These are phyloP conservation scores for Casuarina glauca DNA, from an alignment of 306 rosid genomes.

Conservation along the genomic window DNA sequence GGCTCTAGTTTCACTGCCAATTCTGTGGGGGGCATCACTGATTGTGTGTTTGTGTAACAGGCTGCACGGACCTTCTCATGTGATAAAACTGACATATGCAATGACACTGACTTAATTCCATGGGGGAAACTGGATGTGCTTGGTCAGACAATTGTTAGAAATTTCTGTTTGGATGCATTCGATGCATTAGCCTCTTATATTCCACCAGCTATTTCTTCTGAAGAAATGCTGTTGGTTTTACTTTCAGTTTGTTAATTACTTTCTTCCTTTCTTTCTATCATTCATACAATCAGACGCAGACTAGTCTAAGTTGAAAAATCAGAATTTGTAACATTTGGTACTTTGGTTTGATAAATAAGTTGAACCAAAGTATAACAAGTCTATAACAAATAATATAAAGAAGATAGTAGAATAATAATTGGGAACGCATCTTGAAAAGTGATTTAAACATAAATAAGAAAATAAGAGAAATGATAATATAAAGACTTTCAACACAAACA, in stretches of 20 bases:
- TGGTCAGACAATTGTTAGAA: slow-evolving; percentile 49
- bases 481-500: too few relatives aligned
- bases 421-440: too few relatives aligned
- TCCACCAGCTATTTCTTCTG: slow-evolving; percentile 47
- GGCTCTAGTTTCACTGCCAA: slow-evolving; percentile 25
- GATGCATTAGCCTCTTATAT: slow-evolving; percentile 28
- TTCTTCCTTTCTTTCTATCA: slow-evolving; percentile 7
- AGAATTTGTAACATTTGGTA: too few relatives aligned
- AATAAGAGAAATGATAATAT: too few relatives aligned
- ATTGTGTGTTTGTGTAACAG: slow-evolving; percentile 39
- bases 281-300: slow-evolving; percentile 42
- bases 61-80: slow-evolving; percentile 63
- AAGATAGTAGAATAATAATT: too few relatives aligned
- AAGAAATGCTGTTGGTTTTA: neutral
- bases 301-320: too few relatives aligned
- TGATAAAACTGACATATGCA: slow-evolving; percentile 28
- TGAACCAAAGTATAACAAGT: too few relatives aligned
- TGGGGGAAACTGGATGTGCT: slow-evolving; percentile 42
- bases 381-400: too few relatives aligned
- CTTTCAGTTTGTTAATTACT: slow-evolving; percentile 15
- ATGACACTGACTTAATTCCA: slow-evolving; percentile 39
- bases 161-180: slow-evolving; percentile 45
- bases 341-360: too few relatives aligned
- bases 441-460: too few relatives aligned
- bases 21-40: slow-evolving; percentile 20